Evolutionary conservation across 2,329 filamentous ascomycete genomes (phyloP), one percentile per base, ranked within the genome.

Genomic region (Nakataea oryzae): DNA sequence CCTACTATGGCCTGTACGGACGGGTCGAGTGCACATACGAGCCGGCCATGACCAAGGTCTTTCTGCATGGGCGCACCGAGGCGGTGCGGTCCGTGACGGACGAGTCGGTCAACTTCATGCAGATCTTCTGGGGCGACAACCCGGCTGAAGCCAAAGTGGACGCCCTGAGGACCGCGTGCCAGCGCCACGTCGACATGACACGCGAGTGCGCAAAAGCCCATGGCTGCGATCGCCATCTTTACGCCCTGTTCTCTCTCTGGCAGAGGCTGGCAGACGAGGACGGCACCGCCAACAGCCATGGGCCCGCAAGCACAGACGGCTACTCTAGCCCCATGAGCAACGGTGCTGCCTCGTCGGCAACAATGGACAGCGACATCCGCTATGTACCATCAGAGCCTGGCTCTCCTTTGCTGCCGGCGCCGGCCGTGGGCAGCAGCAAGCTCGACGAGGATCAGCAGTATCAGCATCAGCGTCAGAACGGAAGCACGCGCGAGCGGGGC

Each of bases 31-130:
- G 91, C 71, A 95, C 93, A 0, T 99, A 99, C 73, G 95, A 99
- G 74, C 95, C 95, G 9, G 93, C 95, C 55, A 97, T 99, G 95
- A 99, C 95, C 60, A 99, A 99, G 74, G 80, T 89, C 63, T 99
- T 86, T 76, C 85, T 96, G 64, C 95, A 97, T 72, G 95, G 95
- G 13, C 89, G 95, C 57, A 99, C 95, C 0, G 95, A 99, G 75
- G 93, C 95, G 5, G 89, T 99, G 66, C 85, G 95, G 57, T 87
- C 90, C 0, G 93, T 96, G 1, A 91, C 92, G 0, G 81, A 86
- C 0, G 92, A 96, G 66, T 89, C 88, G 0, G 83, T 92, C n/a
- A 82, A 93, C 61, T 99, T 97, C 70, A 88, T 97, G 9, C 90
- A 90, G 73, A 91, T 88, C 0, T 97, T 99, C 75, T 99, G 95